These are phyloP conservation scores for Pisolithus albus DNA, from an alignment of 768 basidiomycete genomes.

Conservation along the genomic window DNA sequence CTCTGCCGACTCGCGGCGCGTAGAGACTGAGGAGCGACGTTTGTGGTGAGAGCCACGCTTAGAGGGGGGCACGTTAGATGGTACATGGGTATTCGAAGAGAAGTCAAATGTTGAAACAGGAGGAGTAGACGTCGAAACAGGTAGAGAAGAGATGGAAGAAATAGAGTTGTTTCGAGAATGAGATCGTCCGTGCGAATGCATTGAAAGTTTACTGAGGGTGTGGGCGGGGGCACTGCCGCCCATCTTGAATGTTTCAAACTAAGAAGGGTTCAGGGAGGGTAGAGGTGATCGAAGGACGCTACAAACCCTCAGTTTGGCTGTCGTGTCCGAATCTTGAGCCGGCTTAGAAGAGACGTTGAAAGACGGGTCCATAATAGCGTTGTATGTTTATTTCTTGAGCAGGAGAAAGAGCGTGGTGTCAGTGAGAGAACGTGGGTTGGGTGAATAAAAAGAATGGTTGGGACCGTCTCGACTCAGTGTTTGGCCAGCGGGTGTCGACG, in stretches of 20 bases:
- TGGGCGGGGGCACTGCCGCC: constrained; percentile 37
- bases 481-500: constrained; percentile 11
- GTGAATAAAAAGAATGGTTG: constrained; percentile 15
- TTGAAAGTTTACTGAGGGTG: constrained; percentile 31
- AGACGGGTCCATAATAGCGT: constrained; percentile 34
- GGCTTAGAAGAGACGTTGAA: constrained; percentile 21
- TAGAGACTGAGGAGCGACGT: constrained; percentile 83
- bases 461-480: constrained; percentile 9
- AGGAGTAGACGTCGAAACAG: constrained; percentile 35
- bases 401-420: constrained; percentile 23
- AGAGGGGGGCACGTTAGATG: constrained; percentile 20
- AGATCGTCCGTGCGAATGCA: constrained; percentile 34
- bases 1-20: constrained; percentile 83
- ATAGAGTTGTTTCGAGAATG: constrained; percentile 67
- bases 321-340: constrained; percentile 24
- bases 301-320: constrained; percentile 39
- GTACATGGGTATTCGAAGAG: constrained; percentile 27
- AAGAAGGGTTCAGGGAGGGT: constrained; percentile 2
- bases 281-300: not conserved
- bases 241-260: constrained; percentile 74
- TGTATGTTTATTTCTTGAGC: not conserved
- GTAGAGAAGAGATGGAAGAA: constrained; percentile 30
- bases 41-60: constrained; percentile 78
- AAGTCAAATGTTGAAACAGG: constrained; percentile 34
- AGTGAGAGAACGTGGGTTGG: constrained; percentile 25